These are phyloP conservation scores for Ganoderma resinaceum DNA, from an alignment of 1,284 basidiomycete genomes.

Conservation along the genomic window DNA sequence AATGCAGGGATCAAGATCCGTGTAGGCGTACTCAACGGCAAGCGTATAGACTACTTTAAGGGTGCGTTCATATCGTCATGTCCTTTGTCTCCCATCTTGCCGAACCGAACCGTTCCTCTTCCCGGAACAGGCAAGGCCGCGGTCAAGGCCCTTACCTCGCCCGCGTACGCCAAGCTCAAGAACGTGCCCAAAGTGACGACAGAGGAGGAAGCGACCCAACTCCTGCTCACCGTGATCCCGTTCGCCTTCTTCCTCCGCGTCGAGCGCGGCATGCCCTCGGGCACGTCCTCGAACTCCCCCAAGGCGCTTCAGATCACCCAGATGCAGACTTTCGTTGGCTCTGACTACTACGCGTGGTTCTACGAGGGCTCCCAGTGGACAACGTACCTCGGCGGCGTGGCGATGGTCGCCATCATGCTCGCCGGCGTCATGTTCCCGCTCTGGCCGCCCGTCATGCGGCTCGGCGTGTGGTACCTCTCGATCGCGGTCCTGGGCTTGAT, in stretches of 20 bases:
- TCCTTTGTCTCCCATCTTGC: background rate
- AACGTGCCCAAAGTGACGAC: constrained; percentile 80
- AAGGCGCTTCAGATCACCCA: constrained; percentile 85
- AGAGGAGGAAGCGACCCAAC: constrained; percentile 79
- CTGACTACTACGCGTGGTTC: constrained; percentile 95
- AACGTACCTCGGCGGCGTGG: constrained; percentile 90
- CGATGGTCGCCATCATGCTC: constrained; percentile 94
- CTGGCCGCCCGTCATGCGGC: constrained; percentile 93
- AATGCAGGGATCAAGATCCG: constrained; percentile 90
- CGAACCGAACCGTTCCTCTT: constrained; percentile 18
- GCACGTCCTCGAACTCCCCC: constrained; percentile 74
- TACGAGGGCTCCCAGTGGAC: constrained; percentile 95
- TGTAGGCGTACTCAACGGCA: constrained; percentile 92
- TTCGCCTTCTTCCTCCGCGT: constrained; percentile 92
- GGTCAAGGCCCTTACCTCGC: constrained; percentile 90
- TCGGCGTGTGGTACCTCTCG: constrained; percentile 96
- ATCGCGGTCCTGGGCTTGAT: constrained; percentile 90
- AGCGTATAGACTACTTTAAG: constrained; percentile 98
- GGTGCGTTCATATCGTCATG: constrained; percentile 56
- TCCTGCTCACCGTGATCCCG: constrained; percentile 81
- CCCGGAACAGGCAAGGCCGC: constrained; percentile 81
- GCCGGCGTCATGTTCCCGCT: constrained; percentile 99
- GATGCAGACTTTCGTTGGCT: constrained; percentile 80
- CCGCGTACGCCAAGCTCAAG: constrained; percentile 90
- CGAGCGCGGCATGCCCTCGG: constrained; percentile 77